Base-by-base conservation (phyloP, 1,139 yeast species). In the Kazachstania sp. region DNA sequence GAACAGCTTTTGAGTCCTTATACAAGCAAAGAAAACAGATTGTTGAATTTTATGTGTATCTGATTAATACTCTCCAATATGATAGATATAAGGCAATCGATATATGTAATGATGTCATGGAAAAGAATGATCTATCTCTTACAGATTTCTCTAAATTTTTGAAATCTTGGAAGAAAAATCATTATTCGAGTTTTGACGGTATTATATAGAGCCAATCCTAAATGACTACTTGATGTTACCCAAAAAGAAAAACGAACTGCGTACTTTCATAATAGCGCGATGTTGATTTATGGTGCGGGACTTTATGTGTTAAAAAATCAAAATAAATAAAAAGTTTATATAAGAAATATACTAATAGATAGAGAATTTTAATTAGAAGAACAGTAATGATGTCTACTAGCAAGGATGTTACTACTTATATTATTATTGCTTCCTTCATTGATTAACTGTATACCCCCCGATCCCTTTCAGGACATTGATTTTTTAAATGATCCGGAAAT, bases 21-120 rank as follows among this genome's bases (percentile, higher is more conserved):
- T 63, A 62, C 50, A 56, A 53, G 43, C 55, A 54, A 39, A 54
- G 65, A 8, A 62, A 62, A 44, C 46, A 51, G 9, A 60, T 63
- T 5, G 58, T 62, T 12, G 65, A 63, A 44, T 60, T 59, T 41
- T 61, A 61, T 47, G 60, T 62, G 9, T 52, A 54, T 43, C 50
- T 63, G 15, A 63, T 62, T 4, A 63, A 62, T 43, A 51, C 49
- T 4, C 46, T 49, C 28, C 45, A 47, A 9, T 42, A 53, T 15
- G 59, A 58, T 41, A 50, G 63, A 37, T 55, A 53, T 37, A 50
- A 54, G 29, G 64, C 66, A 1, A 60, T 62, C 15, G 51, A 55
- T 8, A 44, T 56, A n/a, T 56, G 60, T 45, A 63, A 61, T 36
- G 23, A 41, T 5, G n/a, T 44, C 13, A 36, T 34, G 38, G 38